Percentiles rank a stretch among this genome's conserved stretches.
Evolutionary conservation across 2,329 filamentous ascomycete species (phyloP).

Genomic region (Neofusicoccum laricinum): DNA sequence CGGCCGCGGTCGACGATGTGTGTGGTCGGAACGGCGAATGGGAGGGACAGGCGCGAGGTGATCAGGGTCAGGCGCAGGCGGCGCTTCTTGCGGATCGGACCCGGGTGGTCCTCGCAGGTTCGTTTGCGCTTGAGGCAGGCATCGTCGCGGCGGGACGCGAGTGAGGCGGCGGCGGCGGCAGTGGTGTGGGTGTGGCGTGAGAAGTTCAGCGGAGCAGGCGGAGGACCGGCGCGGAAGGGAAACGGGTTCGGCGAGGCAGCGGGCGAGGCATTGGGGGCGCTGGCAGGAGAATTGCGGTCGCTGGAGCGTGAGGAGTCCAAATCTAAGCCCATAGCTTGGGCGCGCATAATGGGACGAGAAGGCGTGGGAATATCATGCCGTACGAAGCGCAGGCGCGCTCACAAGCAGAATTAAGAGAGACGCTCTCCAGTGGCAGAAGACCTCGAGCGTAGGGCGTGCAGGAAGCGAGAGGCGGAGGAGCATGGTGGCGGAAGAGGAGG

Average conservation of each 20-base stretch:
- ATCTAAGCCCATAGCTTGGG: slow-evolving; percentile 1
- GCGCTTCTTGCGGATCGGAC: slow-evolving; percentile 57
- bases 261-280: slow-evolving; percentile 11
- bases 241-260: slow-evolving; percentile 24
- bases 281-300: neutral
- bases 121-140: slow-evolving; percentile 56
- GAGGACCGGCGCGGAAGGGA: slow-evolving; percentile 30
- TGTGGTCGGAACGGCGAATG: slow-evolving; percentile 66
- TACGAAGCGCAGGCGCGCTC: neutral
- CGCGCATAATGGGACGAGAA: slow-evolving; percentile 3
- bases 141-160: slow-evolving; percentile 13
- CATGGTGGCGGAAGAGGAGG: slow-evolving; percentile 15
- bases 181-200: slow-evolving; percentile 31
- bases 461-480: neutral
- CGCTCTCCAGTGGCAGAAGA: slow-evolving; percentile 16
- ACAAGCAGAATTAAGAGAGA: neutral
- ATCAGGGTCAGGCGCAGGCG: slow-evolving; percentile 61
- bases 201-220: slow-evolving; percentile 23
- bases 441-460: slow-evolving; percentile 15
- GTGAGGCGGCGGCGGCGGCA: slow-evolving; percentile 23
- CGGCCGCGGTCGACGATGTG: slow-evolving; percentile 65
- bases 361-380: slow-evolving; percentile 7
- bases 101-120: slow-evolving; percentile 52
- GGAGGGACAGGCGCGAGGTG: slow-evolving; percentile 67
- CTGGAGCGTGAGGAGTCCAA: neutral